Evolutionary conservation across 306 rosid genomes (phyloP).

Genomic region (barrel medic (Medicago truncatula)): MtrunA17r5.0-ANR NC_053043.1:1163001-1163500

Average conservation of each 20-base stretch:
- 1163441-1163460: not conserved
- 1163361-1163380: not conserved
- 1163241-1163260: not conserved
- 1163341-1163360: slow-evolving; percentile 43
- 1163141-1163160: too few species aligned
- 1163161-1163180: too few species aligned
- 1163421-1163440: too few species aligned
- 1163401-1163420: not conserved
- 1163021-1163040: slow-evolving; percentile 82
- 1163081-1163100: slow-evolving; percentile 99
- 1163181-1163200: not conserved
- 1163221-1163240: not conserved
- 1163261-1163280: not conserved
- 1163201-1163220: not conserved
- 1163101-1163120: slow-evolving; percentile 79
- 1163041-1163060: slow-evolving; percentile 86
- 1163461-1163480: too few species aligned
- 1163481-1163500: too few species aligned
- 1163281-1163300: not conserved
- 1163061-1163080: slow-evolving; percentile 78
- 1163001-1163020: slow-evolving; percentile 81
- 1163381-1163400: slow-evolving; percentile 42
- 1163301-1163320: not conserved
- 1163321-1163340: not conserved
- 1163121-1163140: slow-evolving; percentile 81